Conservation (phyloP, 768 basidiomycete genomes). For the Tulasnella sp. region DNA sequence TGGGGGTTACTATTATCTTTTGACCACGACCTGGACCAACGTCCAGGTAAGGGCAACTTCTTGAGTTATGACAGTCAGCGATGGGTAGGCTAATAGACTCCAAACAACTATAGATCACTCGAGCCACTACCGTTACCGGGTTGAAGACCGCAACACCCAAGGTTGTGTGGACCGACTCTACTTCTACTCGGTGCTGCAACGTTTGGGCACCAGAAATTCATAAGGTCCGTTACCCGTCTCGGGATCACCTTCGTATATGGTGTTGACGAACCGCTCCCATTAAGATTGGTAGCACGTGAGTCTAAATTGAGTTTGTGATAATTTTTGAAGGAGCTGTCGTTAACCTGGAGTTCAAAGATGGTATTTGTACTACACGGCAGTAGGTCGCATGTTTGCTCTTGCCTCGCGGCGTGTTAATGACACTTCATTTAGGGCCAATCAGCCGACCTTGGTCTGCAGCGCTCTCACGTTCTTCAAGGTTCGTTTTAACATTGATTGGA, state of each 20-base stretch:
- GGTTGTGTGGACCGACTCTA: constrained; percentile 4
- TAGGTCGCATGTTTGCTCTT: neutral
- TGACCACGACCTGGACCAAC: constrained; percentile 1
- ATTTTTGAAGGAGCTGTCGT: neutral
- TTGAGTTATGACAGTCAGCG: neutral
- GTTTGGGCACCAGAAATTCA: constrained; percentile 4
- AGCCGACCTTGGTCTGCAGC: neutral
- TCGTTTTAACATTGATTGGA: neutral
- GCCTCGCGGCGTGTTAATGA: neutral
- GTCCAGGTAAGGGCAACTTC: neutral
- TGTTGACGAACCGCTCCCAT: neutral
- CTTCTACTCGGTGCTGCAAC: constrained; percentile 3
- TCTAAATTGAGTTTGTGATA: neutral
- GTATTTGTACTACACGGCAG: neutral
- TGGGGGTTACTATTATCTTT: neutral
- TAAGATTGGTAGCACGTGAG: neutral
- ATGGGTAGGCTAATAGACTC: neutral
- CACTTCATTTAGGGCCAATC: neutral
- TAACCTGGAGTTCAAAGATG: neutral
- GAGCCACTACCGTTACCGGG: neutral
- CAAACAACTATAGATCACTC: neutral
- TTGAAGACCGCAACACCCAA: neutral
- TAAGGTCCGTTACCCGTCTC: neutral
- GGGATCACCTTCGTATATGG: neutral
- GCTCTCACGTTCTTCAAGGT: constrained; percentile 3